These are phyloP conservation scores for Suhomyces taliae DNA, from an alignment of 1,139 yeast species.

Conservation along the genomic window DNA sequence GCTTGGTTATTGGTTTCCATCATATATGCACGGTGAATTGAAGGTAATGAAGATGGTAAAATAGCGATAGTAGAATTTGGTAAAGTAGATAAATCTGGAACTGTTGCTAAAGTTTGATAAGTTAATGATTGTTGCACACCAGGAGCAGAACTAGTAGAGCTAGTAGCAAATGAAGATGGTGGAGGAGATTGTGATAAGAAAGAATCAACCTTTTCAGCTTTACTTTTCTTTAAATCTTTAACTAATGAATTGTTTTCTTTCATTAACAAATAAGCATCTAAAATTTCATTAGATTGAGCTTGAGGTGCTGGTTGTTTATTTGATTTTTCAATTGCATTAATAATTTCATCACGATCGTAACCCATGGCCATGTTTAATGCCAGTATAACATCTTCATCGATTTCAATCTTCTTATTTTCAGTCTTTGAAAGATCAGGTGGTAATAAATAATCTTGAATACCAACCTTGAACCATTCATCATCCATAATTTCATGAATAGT, in stretches of 20 bases:
- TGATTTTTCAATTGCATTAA: slow-evolving; percentile 60
- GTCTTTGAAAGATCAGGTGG: slow-evolving; percentile 61
- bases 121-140: slow-evolving; percentile 51
- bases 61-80: slow-evolving; percentile 81
- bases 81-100: slow-evolving; percentile 50
- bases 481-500: slow-evolving; percentile 93
- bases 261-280: slow-evolving; percentile 89
- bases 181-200: slow-evolving; percentile 56
- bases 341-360: slow-evolving; percentile 82
- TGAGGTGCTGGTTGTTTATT: slow-evolving; percentile 43
- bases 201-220: slow-evolving; percentile 51
- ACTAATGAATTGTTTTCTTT: slow-evolving; percentile 76
- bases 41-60: slow-evolving; percentile 89
- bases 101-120: slow-evolving; percentile 51
- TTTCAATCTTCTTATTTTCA: slow-evolving; percentile 43
- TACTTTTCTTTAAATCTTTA: slow-evolving; percentile 60
- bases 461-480: slow-evolving; percentile 92
- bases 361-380: slow-evolving; percentile 91
- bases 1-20: slow-evolving; percentile 51
- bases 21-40: slow-evolving; percentile 94
- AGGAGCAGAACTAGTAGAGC: slow-evolving; percentile 32
- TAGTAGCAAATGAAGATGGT: slow-evolving; percentile 24
- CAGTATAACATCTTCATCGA: slow-evolving; percentile 78
- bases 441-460: slow-evolving; percentile 76
- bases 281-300: slow-evolving; percentile 63